A percentile compares a stretch with the other conserved stretches of the same genome.
Evolutionary conservation across 257 asterid species (phyloP).

Genomic region (Penstemon davidsonii): DNA sequence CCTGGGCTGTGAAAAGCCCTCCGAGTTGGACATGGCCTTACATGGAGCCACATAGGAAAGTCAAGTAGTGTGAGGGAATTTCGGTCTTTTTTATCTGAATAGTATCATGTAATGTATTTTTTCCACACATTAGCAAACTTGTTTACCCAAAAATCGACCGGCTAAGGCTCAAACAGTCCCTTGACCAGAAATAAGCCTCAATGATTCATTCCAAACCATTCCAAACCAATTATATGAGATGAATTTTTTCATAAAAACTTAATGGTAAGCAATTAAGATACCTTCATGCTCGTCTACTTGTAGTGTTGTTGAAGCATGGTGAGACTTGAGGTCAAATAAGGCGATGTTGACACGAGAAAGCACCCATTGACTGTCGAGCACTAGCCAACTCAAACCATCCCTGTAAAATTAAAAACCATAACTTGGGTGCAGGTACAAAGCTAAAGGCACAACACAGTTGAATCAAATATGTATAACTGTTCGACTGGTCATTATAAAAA

Average conservation of each 20-base stretch:
- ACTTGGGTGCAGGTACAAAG: constrained; percentile 13
- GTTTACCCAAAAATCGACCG: background rate
- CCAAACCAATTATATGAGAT: background rate
- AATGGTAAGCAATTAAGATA: constrained; percentile 23
- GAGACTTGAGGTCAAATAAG: constrained; percentile 71
- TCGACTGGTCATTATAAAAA: background rate
- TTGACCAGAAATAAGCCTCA: background rate
- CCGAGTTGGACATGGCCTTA: too few species aligned
- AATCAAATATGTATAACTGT: too few species aligned
- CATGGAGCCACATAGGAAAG: too few species aligned
- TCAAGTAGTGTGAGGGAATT: too few species aligned
- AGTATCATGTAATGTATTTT: too few species aligned
- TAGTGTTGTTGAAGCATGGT: constrained; percentile 74
- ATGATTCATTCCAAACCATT: constrained; percentile 32
- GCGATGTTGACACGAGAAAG: constrained; percentile 68
- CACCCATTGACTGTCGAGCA: constrained; percentile 89
- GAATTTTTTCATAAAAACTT: background rate
- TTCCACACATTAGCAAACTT: too few species aligned
- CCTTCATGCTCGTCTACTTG: constrained; percentile 47
- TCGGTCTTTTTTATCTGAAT: too few species aligned
- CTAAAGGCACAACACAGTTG: background rate
- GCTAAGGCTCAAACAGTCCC: background rate
- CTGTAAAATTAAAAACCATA: constrained; percentile 37
- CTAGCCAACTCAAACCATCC: constrained; percentile 93
- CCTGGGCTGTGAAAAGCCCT: too few species aligned